A percentile compares a stretch with the other conserved stretches of the same genome.
phyloP scores from a whole-genome alignment of 2,329 filamentous ascomycete genomes.

The Metarhizium anisopliae region DNA sequence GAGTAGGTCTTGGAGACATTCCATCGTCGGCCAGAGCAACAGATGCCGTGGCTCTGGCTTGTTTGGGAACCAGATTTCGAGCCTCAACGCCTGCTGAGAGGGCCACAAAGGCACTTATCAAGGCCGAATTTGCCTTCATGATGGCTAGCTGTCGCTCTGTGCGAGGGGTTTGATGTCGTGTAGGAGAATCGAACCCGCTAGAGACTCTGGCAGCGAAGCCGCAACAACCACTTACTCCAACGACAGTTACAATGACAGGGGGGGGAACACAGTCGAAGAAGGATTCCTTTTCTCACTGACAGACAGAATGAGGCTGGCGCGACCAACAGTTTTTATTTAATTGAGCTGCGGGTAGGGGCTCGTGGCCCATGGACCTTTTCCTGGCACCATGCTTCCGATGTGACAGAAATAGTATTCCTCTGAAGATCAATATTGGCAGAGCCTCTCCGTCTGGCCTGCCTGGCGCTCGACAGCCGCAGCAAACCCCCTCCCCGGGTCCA shows the following conservation, averaged over 20 bases:
- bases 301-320: background rate
- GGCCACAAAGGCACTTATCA: slow-evolving; percentile 12
- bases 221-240: background rate
- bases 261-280: background rate
- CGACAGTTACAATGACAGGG: background rate
- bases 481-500: background rate
- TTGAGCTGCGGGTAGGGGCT: background rate
- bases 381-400: background rate
- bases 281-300: background rate
- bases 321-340: background rate
- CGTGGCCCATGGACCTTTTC: background rate
- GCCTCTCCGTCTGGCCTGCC: background rate
- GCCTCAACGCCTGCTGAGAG: slow-evolving; percentile 18
- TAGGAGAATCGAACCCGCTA: background rate
- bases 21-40: slow-evolving; percentile 25
- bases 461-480: too few species aligned
- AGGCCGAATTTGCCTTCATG: slow-evolving; percentile 19
- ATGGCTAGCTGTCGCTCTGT: slow-evolving; percentile 1
- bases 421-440: background rate
- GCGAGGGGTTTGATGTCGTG: background rate
- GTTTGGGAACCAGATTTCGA: slow-evolving; percentile 10
- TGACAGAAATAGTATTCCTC: background rate
- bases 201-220: background rate
- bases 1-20: slow-evolving; percentile 31
- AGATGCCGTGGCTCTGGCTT: slow-evolving; percentile 24